Evolutionary conservation across 441 rosid species (phyloP), one percentile per base, ranked within the genome.

Genomic region (Biscutella auriculata): DNA sequence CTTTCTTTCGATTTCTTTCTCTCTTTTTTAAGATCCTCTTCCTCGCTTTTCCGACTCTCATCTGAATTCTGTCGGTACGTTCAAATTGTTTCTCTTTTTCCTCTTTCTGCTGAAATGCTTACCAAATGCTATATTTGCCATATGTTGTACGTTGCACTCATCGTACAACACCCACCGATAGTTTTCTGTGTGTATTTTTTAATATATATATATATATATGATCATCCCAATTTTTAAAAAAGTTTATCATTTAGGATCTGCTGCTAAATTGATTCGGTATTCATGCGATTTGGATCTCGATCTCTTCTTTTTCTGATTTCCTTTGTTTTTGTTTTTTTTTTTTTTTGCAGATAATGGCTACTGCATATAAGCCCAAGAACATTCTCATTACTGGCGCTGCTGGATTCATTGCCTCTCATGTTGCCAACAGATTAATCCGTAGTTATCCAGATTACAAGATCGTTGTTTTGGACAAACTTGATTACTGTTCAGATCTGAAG

Each of bases 331-430:
- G 15, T 35, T 25, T 34, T 43, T 9, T 55, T 5, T 30, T 47
- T 8, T 25, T 13, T 4, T n/a, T 52, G 58, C 62, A 68, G 59
- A 44, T 57, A 23, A 79, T 79, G 84, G 76, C 60, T 26, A 55
- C 89, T 51, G 35, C 77, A 0, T 70, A 90, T 51, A 75, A 83
- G 12, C 97, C 97, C 0, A 90, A 83, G 81, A 90, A 84, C 77
- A 90, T 90, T 73, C 91, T 90, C 9, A 85, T 90, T 7, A 90
- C 95, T 12, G 97, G 97, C 58, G 97, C 97, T 12, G 95, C 97
- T 50, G 97, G 97, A 54, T 90, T 90, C 77, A 90, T 90, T 14
- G 97, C 97, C 0, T 76, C 69, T 0, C 80, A 76, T 64, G 77
- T 76, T 0, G 80, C 80, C 37, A 87, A 85, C 62, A 77, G 95